A percentile compares a stretch with the other conserved stretches of the same genome.
Evolutionary conservation across 305 asterid genomes (phyloP).

Genomic region (Fraxinus sp.): DNA sequence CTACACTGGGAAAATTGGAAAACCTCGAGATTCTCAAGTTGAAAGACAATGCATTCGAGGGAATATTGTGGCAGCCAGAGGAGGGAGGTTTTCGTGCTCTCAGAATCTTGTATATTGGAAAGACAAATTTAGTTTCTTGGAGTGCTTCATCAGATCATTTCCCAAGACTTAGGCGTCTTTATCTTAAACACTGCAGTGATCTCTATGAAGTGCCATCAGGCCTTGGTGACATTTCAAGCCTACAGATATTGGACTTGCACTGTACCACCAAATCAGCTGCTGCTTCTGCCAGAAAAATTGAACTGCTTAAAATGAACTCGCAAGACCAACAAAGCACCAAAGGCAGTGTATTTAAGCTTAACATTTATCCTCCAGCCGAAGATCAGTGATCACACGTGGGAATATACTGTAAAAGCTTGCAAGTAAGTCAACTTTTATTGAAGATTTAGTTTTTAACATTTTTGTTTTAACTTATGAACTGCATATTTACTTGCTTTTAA

Average conservation of each 20-base stretch:
- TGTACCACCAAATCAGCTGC: constrained; percentile 36
- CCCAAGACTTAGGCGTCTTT: constrained; percentile 40
- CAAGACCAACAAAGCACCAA: constrained; percentile 3
- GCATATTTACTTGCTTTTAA: background rate
- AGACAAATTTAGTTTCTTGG: constrained; percentile 45
- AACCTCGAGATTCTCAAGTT: constrained; percentile 52
- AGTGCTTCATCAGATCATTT: constrained; percentile 37
- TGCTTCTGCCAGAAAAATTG: constrained; percentile 40
- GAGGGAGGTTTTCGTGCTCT: constrained; percentile 44
- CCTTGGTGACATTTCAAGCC: constrained; percentile 39
- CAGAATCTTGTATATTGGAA: constrained; percentile 36
- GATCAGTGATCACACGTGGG: constrained; percentile 28
- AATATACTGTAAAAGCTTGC: background rate
- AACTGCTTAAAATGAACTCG: constrained; percentile 24
- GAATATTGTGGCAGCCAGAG: constrained; percentile 44
- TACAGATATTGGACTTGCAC: constrained; percentile 44
- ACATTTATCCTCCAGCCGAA: constrained; percentile 32
- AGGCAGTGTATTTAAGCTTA: constrained; percentile 40
- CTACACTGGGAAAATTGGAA: constrained; percentile 43
- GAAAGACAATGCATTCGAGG: constrained; percentile 47
- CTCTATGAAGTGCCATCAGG: constrained; percentile 39
- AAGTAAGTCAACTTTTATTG: background rate
- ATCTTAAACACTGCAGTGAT: constrained; percentile 32
- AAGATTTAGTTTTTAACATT: background rate
- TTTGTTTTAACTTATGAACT: background rate